phyloP scores from a whole-genome alignment of 257 asterid species.

The Thymus mandschuricus region DNA sequence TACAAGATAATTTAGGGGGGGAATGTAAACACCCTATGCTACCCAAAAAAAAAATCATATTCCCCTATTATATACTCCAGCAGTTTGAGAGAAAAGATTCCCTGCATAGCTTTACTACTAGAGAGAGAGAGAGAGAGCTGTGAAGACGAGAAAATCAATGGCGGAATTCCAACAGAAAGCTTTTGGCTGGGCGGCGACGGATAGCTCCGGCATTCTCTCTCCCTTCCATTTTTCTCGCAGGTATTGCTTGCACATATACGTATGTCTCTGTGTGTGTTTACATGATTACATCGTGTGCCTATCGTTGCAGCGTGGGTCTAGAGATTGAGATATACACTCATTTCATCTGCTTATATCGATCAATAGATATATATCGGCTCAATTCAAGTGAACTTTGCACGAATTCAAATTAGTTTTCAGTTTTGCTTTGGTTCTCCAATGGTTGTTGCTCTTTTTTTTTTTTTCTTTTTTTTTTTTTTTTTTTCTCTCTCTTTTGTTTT shows the following conservation, averaged over 20 bases:
- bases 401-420: background rate
- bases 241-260: slow-evolving; percentile 20
- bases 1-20: background rate
- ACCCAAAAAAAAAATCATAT: background rate
- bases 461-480: too few species aligned
- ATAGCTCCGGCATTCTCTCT: slow-evolving; percentile 53
- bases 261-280: background rate
- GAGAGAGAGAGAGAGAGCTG: slow-evolving; percentile 7
- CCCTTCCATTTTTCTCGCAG: slow-evolving; percentile 63
- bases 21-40: background rate
- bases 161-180: slow-evolving; percentile 47
- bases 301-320: background rate
- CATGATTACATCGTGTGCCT: background rate
- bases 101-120: background rate
- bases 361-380: background rate
- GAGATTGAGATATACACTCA: background rate
- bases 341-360: background rate
- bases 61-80: background rate
- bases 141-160: slow-evolving; percentile 27
- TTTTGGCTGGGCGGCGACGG: slow-evolving; percentile 68
- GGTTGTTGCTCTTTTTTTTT: background rate
- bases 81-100: background rate
- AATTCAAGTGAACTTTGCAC: too few species aligned
- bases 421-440: background rate
- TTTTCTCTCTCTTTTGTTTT: too few species aligned